These are phyloP conservation scores for Bryoglossum gracile DNA, from an alignment of 495 filamentous ascomycete species.

Conservation along the genomic window DNA sequence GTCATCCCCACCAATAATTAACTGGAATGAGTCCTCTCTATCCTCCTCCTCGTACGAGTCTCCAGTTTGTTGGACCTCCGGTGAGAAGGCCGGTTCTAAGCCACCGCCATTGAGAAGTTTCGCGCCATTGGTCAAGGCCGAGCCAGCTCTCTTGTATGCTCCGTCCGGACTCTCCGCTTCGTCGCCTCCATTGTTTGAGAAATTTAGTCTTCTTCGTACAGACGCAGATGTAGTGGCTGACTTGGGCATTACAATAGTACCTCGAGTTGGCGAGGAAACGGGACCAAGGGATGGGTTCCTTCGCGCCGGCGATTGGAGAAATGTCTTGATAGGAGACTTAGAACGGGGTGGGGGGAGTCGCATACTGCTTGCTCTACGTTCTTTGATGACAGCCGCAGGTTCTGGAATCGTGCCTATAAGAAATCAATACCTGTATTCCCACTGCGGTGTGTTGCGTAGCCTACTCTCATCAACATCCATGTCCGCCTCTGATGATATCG, in stretches of 20 bases:
- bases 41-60: slow-evolving; percentile 5
- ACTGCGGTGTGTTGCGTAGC: neutral
- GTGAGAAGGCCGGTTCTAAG: neutral
- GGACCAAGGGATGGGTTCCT: slow-evolving; percentile 24
- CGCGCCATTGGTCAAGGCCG: neutral
- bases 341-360: slow-evolving; percentile 32
- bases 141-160: slow-evolving; percentile 14
- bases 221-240: slow-evolving; percentile 5
- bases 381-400: slow-evolving; percentile 30
- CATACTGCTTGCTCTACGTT: slow-evolving; percentile 19
- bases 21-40: slow-evolving; percentile 18
- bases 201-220: slow-evolving; percentile 22
- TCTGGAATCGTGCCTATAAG: slow-evolving; percentile 40
- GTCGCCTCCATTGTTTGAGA: slow-evolving; percentile 14
- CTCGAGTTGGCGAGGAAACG: slow-evolving; percentile 20
- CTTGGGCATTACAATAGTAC: slow-evolving; percentile 15
- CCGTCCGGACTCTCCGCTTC: neutral
- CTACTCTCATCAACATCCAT: slow-evolving; percentile 26
- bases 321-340: slow-evolving; percentile 29
- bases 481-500: slow-evolving; percentile 21
- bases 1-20: slow-evolving; percentile 16
- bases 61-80: neutral
- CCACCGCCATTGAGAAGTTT: slow-evolving; percentile 5
- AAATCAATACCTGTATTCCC: slow-evolving; percentile 7
- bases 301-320: slow-evolving; percentile 24